Percentiles rank a stretch among this genome's conserved stretches.
These are phyloP conservation scores for Gossypium laxum DNA, from an alignment of 441 rosid genomes.

Conservation along the genomic window DNA sequence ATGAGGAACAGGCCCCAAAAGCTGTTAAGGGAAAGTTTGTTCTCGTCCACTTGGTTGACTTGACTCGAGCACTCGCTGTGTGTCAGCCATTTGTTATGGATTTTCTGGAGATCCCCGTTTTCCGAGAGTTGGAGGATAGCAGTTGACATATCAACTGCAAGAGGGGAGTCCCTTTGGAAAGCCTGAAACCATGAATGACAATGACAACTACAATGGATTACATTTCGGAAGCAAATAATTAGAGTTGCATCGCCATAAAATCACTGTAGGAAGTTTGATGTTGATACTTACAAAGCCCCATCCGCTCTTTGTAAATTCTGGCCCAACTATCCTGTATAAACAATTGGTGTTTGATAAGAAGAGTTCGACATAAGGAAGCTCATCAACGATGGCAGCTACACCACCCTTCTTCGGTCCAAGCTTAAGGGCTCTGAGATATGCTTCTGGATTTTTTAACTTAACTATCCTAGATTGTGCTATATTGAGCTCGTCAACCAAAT, in stretches of 20 bases:
- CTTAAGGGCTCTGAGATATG: conserved; percentile 45
- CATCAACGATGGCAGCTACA: conserved; percentile 83
- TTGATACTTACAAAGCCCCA: conserved; percentile 89
- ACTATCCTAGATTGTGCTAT: conserved; percentile 62
- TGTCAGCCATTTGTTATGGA: conserved; percentile 71
- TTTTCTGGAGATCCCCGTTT: conserved; percentile 69
- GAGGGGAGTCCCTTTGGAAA: conserved; percentile 84
- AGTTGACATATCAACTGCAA: conserved; percentile 79
- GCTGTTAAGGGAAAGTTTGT: conserved; percentile 53
- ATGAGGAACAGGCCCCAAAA: conserved; percentile 90
- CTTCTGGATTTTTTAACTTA: conserved; percentile 37
- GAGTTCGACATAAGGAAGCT: conserved; percentile 78
- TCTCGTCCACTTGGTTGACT: conserved; percentile 23
- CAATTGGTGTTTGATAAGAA: conserved; percentile 63
- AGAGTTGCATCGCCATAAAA: neutral
- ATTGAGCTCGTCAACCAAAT: conserved; percentile 63
- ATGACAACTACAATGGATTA: neutral
- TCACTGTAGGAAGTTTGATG: neutral
- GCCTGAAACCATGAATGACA: conserved; percentile 37
- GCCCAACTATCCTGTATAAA: conserved; percentile 63
- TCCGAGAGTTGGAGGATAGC: conserved; percentile 81
- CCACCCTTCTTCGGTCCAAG: conserved; percentile 63
- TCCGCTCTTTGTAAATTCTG: conserved; percentile 79
- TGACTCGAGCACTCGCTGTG: conserved; percentile 37
- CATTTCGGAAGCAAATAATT: neutral